A percentile compares a stretch with the other conserved stretches of the same genome.
These are phyloP conservation scores for Talaromyces marneffei DNA, from an alignment of 2,329 filamentous ascomycete species.

Conservation along the genomic window DNA sequence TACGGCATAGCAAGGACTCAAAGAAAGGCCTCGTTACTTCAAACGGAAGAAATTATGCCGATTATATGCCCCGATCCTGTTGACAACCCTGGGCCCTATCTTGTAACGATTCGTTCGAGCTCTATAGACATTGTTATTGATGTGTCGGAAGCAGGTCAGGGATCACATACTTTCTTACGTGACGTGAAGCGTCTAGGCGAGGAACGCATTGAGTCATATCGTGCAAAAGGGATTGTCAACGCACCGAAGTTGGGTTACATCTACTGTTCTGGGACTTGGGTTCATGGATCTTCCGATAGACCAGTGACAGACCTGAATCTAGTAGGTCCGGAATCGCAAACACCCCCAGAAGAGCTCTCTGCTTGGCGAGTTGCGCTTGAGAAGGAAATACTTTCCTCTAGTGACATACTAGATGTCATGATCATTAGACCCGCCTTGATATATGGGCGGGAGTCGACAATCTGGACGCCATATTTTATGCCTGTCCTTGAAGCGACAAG, in stretches of 20 bases:
- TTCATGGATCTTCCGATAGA: conserved; percentile 28
- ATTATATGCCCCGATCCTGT: conserved; percentile 21
- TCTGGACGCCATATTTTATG: conserved; percentile 26
- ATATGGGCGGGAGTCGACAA: conserved; percentile 29
- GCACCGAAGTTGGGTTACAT: conserved; percentile 35
- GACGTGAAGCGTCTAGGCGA: conserved; percentile 9
- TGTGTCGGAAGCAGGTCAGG: conserved; percentile 21
- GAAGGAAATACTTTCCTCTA: conserved; percentile 24
- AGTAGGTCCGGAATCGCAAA: conserved; percentile 19
- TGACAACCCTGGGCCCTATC: conserved; percentile 17
- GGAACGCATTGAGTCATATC: conserved; percentile 20
- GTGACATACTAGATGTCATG: conserved; percentile 29
- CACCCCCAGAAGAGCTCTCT: conserved; percentile 21
- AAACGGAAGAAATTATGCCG: conserved; percentile 30
- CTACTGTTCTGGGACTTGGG: conserved; percentile 35
- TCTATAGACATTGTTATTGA: conserved; percentile 35
- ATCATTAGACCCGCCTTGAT: conserved; percentile 30
- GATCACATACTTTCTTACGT: conserved; percentile 21
- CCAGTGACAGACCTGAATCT: conserved; percentile 27
- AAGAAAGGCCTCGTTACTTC: conserved; percentile 27
- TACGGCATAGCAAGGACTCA: conserved; percentile 31
- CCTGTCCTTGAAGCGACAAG: conserved; percentile 25
- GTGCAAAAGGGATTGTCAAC: conserved; percentile 16
- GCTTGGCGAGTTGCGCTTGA: conserved; percentile 30
- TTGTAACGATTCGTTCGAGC: conserved; percentile 18